Evolutionary conservation across 1,284 basidiomycete species (phyloP).

Genomic region (Ustilago loliicola): DNA sequence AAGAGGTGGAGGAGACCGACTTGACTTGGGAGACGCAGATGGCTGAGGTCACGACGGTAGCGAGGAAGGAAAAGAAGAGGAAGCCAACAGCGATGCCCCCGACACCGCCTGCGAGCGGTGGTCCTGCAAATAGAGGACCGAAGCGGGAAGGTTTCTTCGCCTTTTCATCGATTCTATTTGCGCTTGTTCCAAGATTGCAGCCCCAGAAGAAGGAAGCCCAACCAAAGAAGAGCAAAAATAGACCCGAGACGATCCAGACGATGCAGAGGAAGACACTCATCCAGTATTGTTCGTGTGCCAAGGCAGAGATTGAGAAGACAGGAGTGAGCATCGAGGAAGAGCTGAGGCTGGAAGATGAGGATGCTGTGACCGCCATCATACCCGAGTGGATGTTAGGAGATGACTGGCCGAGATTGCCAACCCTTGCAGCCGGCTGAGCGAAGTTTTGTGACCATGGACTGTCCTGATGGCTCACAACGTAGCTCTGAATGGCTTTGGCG

Average conservation of each 20-base stretch:
- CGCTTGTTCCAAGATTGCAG: conserved; percentile 18
- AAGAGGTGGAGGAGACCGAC: conserved; percentile 34
- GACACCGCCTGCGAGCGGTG: conserved; percentile 56
- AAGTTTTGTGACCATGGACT: conserved; percentile 30
- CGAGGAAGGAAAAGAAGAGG: conserved; percentile 57
- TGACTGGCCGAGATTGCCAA: neutral
- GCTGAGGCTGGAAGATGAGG: neutral
- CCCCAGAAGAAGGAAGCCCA: conserved; percentile 64
- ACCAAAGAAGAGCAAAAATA: conserved; percentile 61
- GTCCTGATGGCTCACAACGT: conserved; percentile 41
- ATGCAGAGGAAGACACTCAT: conserved; percentile 55
- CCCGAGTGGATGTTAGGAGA: neutral
- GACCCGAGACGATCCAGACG: conserved; percentile 53
- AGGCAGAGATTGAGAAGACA: conserved; percentile 37
- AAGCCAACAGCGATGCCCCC: conserved; percentile 57
- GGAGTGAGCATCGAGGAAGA: neutral
- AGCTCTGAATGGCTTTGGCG: conserved; percentile 51
- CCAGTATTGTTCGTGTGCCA: conserved; percentile 40
- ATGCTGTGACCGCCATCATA: neutral
- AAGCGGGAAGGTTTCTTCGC: conserved; percentile 12
- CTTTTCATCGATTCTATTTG: conserved; percentile 27
- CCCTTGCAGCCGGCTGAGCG: conserved; percentile 4
- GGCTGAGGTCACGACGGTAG: conserved; percentile 44
- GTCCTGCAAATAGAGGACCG: conserved; percentile 17
- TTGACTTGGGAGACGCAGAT: conserved; percentile 35